These are phyloP conservation scores for Penicillium antarcticum DNA, from an alignment of 495 filamentous ascomycete species.

Conservation along the genomic window DNA sequence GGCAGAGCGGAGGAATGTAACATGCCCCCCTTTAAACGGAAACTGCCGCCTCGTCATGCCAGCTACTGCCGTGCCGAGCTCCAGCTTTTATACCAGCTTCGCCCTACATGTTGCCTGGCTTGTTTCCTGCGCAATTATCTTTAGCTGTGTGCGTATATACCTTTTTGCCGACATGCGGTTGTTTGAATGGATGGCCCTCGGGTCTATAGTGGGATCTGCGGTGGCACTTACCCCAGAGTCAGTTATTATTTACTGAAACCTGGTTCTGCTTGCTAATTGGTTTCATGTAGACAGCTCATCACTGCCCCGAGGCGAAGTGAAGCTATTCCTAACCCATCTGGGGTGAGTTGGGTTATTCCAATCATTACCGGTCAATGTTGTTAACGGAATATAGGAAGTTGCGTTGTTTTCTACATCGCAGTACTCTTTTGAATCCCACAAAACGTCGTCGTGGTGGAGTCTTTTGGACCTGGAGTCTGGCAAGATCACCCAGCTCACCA, in stretches of 20 bases:
- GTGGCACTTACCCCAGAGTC: conserved; percentile 19
- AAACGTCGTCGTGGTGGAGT: conserved; percentile 28
- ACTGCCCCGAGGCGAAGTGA: conserved; percentile 33
- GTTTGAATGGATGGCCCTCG: conserved; percentile 16
- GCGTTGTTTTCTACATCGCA: conserved; percentile 36
- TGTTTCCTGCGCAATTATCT: conserved; percentile 2
- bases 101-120: background rate
- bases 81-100: conserved; percentile 1
- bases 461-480: conserved; percentile 40
- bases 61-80: background rate
- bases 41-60: conserved; percentile 3
- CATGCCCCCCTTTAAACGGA: conserved; percentile 18
- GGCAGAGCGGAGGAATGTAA: conserved; percentile 21
- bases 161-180: conserved; percentile 13
- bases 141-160: background rate
- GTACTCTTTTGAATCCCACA: conserved; percentile 45
- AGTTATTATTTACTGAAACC: background rate
- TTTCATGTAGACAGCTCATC: conserved; percentile 24
- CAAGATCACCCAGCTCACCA: conserved; percentile 29
- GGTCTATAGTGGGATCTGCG: conserved; percentile 10
- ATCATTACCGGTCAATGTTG: background rate
- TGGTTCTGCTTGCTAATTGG: background rate
- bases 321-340: conserved; percentile 37
- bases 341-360: conserved; percentile 19
- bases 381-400: conserved; percentile 17